Conservation (phyloP, 257 asterid species). For the Forsythia suspensa region DNA sequence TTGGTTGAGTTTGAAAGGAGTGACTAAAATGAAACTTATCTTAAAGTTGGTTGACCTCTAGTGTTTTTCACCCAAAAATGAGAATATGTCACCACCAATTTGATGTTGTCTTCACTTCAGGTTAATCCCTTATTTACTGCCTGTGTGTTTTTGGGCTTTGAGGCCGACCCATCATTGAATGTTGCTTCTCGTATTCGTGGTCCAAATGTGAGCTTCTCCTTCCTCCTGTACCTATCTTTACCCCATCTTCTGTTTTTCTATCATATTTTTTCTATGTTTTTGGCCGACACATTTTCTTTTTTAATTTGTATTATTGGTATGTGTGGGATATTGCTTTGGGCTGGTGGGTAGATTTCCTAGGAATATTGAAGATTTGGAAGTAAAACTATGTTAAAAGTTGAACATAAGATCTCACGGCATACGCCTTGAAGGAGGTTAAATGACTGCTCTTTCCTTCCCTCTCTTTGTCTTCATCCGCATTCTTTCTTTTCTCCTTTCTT, state of each 20-base stretch:
- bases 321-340: background rate
- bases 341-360: conserved; percentile 2
- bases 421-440: background rate
- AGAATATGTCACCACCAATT: conserved; percentile 15
- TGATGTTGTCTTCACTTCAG: conserved; percentile 37
- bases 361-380: conserved; percentile 17
- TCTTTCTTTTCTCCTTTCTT: conserved; percentile 17
- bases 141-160: conserved; percentile 87
- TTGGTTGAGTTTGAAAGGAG: background rate
- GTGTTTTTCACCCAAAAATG: background rate
- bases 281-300: background rate
- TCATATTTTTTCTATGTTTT: conserved; percentile 14
- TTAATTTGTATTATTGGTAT: background rate
- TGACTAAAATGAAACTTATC: background rate
- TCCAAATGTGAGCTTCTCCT: conserved; percentile 79
- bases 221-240: background rate
- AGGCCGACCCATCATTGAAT: conserved; percentile 74
- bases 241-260: conserved; percentile 13
- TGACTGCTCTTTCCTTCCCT: background rate
- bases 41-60: background rate
- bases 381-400: background rate
- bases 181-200: conserved; percentile 85
- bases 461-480: conserved; percentile 1
- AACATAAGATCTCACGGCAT: background rate
- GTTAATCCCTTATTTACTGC: conserved; percentile 61